A percentile compares a stretch with the other conserved stretches of the same genome.
phyloP scores from a whole-genome alignment of 164 flowering plant genomes.

The Cinnamomum micranthum region DNA sequence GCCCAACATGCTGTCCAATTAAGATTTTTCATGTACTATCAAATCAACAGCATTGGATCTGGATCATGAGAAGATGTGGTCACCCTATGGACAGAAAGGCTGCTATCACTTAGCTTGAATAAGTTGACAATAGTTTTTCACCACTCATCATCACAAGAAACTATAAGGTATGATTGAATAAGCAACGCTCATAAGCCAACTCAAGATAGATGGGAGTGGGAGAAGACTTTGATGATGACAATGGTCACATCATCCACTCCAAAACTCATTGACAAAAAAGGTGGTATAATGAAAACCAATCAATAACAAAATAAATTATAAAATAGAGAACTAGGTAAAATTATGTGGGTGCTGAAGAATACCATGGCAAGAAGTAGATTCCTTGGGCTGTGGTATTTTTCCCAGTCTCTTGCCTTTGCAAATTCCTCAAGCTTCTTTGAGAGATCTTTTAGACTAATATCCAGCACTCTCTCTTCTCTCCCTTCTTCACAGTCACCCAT shows the following conservation, averaged over 20 bases:
- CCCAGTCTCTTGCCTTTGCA: conserved; percentile 67
- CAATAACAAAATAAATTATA: not conserved
- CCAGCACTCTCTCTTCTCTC: conserved; percentile 15
- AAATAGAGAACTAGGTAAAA: not conserved
- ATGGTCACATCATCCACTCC: no score
- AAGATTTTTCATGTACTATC: not conserved
- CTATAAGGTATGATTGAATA: no score
- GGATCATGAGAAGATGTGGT: not conserved
- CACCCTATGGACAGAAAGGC: not conserved
- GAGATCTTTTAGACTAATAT: conserved; percentile 49
- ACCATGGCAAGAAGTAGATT: conserved; percentile 79
- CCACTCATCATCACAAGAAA: no score
- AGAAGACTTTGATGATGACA: no score
- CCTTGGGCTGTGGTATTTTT: conserved; percentile 62
- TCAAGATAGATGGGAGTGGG: no score
- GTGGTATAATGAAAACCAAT: not conserved
- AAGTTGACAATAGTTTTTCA: no score
- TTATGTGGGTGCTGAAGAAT: not conserved
- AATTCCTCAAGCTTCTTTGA: conserved; percentile 56
- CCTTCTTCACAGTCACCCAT: conserved; percentile 17
- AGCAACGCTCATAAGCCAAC: no score
- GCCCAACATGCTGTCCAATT: no score
- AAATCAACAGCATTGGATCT: not conserved
- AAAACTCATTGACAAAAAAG: no score
- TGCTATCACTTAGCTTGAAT: no score